A percentile compares a stretch with the other conserved stretches of the same genome.
phyloP scores from a whole-genome alignment of 1,284 basidiomycete species.

The Mycena citricolor region DNA sequence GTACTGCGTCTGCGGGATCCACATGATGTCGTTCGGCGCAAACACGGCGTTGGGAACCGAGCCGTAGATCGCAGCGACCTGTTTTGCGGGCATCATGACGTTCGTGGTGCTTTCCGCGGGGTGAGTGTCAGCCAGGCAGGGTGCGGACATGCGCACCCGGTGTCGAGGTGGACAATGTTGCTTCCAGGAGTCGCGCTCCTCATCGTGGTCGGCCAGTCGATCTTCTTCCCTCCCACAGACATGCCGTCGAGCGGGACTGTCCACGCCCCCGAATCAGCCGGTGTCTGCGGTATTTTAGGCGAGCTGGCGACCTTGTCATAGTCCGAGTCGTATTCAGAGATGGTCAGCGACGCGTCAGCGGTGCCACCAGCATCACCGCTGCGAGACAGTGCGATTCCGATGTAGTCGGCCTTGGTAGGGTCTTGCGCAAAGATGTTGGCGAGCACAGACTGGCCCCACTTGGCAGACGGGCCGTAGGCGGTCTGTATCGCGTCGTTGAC shows the following conservation, averaged over 20 bases:
- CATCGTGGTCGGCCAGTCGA: constrained; percentile 5
- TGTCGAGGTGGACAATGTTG: constrained; percentile 10
- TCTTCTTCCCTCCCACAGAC: constrained; percentile 3
- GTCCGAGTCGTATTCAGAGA: constrained; percentile 13
- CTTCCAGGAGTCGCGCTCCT: neutral
- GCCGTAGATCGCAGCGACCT: constrained; percentile 17
- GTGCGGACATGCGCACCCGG: neutral
- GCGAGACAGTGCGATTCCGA: constrained; percentile 18
- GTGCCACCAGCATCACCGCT: constrained; percentile 12
- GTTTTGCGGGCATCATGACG: constrained; percentile 9
- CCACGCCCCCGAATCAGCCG: constrained; percentile 10
- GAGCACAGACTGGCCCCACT: constrained; percentile 17
- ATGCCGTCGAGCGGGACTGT: constrained; percentile 15
- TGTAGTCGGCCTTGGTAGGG: constrained; percentile 12
- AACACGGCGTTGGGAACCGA: constrained; percentile 21
- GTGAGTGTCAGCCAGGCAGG: neutral
- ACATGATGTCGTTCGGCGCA: constrained; percentile 15
- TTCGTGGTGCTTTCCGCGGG: constrained; percentile 21
- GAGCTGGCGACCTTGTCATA: constrained; percentile 14
- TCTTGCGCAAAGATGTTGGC: constrained; percentile 18
- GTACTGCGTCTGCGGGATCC: constrained; percentile 16
- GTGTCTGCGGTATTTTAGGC: constrained; percentile 8
- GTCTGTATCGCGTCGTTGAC: constrained; percentile 5
- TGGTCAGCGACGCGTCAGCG: constrained; percentile 17
- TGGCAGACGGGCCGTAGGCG: constrained; percentile 1